A percentile compares a stretch with the other conserved stretches of the same genome.
phyloP scores from a whole-genome alignment of 495 filamentous ascomycete species.

The Staphylotrichum tortipilum region DNA sequence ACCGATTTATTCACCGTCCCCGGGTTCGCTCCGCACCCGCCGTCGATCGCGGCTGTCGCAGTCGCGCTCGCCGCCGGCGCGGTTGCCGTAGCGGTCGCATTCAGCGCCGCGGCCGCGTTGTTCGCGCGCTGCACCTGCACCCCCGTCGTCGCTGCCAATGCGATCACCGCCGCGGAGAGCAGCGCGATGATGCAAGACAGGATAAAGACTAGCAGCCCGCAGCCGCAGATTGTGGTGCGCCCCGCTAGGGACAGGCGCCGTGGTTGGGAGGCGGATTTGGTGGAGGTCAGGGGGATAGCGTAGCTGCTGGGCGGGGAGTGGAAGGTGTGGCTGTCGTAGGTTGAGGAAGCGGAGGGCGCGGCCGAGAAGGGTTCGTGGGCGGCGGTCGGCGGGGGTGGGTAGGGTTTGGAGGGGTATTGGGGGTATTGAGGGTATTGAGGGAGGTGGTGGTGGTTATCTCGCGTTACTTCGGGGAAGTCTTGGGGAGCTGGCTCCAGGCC shows the following conservation, averaged over 20 bases:
- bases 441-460: background rate
- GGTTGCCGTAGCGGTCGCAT: conserved; percentile 17
- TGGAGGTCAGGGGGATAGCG: background rate
- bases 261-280: background rate
- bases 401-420: background rate
- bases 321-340: conserved; percentile 7
- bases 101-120: conserved; percentile 20
- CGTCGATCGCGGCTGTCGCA: conserved; percentile 21
- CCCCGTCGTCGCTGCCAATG: conserved; percentile 35
- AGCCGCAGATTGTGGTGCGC: conserved; percentile 31
- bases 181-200: conserved; percentile 34
- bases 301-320: conserved; percentile 1
- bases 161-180: conserved; percentile 35
- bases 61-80: conserved; percentile 8
- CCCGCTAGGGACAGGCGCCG: background rate
- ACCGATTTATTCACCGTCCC: conserved; percentile 20
- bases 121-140: conserved; percentile 33
- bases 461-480: conserved; percentile 31
- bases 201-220: conserved; percentile 30
- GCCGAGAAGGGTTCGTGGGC: background rate
- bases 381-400: background rate
- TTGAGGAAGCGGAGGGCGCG: conserved; percentile 4
- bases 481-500: conserved; percentile 33
- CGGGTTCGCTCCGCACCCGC: conserved; percentile 29
- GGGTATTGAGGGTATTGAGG: background rate